Percentiles rank a stretch among this genome's conserved stretches.
Conservation (phyloP, 2,329 filamentous ascomycete genomes). For the Thielaviopsis ethacetica region DNA sequence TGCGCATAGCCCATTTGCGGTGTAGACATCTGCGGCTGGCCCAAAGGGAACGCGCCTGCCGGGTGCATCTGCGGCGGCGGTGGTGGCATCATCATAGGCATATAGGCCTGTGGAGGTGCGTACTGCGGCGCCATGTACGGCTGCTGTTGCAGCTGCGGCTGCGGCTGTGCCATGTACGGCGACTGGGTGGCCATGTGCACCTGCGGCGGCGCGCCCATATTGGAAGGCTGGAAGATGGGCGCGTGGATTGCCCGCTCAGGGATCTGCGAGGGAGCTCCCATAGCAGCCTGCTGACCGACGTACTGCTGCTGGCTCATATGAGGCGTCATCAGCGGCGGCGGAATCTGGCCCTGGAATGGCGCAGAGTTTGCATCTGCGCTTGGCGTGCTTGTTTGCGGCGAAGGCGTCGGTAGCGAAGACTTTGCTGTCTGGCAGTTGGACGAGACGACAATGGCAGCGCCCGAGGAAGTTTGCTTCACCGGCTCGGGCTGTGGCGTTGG, state of each 20-base stretch:
- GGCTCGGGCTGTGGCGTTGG: neutral
- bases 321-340: neutral
- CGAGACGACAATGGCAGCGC: neutral
- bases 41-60: neutral
- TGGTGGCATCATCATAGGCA: neutral
- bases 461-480: neutral
- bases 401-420: neutral
- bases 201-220: slow-evolving; percentile 33
- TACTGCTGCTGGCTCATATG: neutral
- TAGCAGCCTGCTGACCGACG: slow-evolving; percentile 20
- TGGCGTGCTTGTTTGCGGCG: neutral
- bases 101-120: neutral
- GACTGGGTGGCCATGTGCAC: slow-evolving; percentile 28
- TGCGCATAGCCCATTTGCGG: neutral
- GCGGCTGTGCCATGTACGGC: slow-evolving; percentile 22
- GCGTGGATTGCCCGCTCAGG: slow-evolving; percentile 86
- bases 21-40: neutral
- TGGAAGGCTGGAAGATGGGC: slow-evolving; percentile 60
- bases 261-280: slow-evolving; percentile 57
- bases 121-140: slow-evolving; percentile 15
- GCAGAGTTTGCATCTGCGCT: slow-evolving; percentile 34
- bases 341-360: neutral
- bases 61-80: neutral
- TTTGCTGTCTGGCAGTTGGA: neutral
- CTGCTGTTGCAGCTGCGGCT: slow-evolving; percentile 39